These are phyloP conservation scores for Russula dissimulans DNA, from an alignment of 768 basidiomycete genomes.

Conservation along the genomic window DNA sequence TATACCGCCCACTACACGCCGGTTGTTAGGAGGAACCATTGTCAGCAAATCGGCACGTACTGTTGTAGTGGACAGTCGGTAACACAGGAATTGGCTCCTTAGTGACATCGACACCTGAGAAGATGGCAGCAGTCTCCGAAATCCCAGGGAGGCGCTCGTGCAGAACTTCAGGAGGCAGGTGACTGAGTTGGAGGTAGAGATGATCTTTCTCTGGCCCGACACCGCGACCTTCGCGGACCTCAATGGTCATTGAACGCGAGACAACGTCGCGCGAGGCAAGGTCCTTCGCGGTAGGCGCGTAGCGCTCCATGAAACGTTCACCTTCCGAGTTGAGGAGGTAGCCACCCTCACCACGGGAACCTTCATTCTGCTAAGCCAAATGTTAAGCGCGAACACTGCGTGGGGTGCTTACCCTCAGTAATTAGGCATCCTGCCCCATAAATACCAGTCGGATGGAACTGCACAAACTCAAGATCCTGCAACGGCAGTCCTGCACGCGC, in stretches of 20 bases:
- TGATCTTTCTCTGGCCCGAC: slow-evolving; percentile 99
- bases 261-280: slow-evolving; percentile 99
- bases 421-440: slow-evolving; percentile 99
- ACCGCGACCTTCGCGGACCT: slow-evolving; percentile 97
- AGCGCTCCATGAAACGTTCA: slow-evolving; percentile 99
- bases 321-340: slow-evolving; percentile 97
- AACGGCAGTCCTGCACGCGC: slow-evolving; percentile 91
- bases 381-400: neutral
- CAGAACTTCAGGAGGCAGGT: slow-evolving; percentile 90
- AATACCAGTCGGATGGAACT: slow-evolving; percentile 99
- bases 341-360: slow-evolving; percentile 98
- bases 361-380: slow-evolving; percentile 31
- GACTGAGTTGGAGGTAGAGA: slow-evolving; percentile 92
- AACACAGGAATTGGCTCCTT: slow-evolving; percentile 99
- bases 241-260: slow-evolving; percentile 97
- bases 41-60: slow-evolving; percentile 39
- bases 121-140: slow-evolving; percentile 98
- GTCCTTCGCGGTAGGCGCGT: slow-evolving; percentile 98
- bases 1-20: slow-evolving; percentile 86
- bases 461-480: slow-evolving; percentile 98
- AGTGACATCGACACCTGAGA: slow-evolving; percentile 97
- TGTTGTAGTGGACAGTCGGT: slow-evolving; percentile 98
- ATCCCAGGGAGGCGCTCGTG: slow-evolving; percentile 98
- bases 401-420: slow-evolving; percentile 66
- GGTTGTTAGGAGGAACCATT: slow-evolving; percentile 17